A percentile compares a stretch with the other conserved stretches of the same genome.
Conservation (phyloP, 192 early-diverging fungal genomes). For the Diversispora epigaea region DNA sequence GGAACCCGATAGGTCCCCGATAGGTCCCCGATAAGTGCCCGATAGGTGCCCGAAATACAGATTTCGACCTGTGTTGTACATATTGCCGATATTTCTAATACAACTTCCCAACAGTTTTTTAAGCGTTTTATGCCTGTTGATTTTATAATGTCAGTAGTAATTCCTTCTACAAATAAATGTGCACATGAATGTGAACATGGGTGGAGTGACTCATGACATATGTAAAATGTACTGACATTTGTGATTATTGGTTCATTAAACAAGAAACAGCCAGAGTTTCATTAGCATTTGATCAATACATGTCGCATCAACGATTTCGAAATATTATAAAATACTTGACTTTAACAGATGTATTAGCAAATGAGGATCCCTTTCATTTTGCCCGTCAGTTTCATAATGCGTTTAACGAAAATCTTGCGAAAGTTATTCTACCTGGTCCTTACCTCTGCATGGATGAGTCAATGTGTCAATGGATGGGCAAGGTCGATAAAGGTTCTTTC, state of each 20-base stretch:
- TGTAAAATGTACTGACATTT: neutral
- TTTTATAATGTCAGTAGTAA: conserved; percentile 18
- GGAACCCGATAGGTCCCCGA: no score
- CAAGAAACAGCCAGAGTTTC: neutral
- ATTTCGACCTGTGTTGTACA: no score
- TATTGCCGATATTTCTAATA: conserved; percentile 1
- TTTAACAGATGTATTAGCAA: neutral
- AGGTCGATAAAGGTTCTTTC: neutral
- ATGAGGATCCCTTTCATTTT: conserved; percentile 18
- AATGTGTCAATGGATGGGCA: conserved; percentile 5
- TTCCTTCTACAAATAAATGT: conserved; percentile 8
- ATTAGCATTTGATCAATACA: neutral
- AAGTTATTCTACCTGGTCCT: neutral
- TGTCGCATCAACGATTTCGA: conserved; percentile 8
- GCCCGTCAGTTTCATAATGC: neutral
- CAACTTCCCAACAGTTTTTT: conserved; percentile 5
- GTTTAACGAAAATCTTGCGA: conserved; percentile 10
- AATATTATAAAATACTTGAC: conserved; percentile 15
- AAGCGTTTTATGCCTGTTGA: neutral
- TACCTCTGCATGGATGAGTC: neutral
- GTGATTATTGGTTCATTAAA: conserved; percentile 2
- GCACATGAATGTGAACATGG: neutral
- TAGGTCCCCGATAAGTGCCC: neutral
- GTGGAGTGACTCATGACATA: neutral
- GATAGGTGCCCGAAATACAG: no score